Evolutionary conservation across 2,329 filamentous ascomycete species (phyloP).

Genomic region (Mycosphaerella arachidis): DNA sequence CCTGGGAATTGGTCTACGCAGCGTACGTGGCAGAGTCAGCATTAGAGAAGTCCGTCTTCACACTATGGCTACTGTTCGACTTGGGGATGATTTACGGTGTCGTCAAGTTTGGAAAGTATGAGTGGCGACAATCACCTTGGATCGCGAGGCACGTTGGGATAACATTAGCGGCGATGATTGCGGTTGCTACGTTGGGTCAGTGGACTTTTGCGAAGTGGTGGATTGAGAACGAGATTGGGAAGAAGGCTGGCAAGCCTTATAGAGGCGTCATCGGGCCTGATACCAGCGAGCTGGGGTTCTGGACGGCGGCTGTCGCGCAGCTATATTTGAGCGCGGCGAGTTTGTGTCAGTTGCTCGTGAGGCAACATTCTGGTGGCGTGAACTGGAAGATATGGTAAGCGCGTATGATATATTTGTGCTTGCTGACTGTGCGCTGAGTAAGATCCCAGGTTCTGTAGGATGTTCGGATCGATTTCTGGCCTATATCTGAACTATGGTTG

Average conservation of each 20-base stretch:
- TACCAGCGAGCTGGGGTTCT: not conserved
- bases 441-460: not conserved
- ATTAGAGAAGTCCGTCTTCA: not conserved
- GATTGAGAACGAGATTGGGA: not conserved
- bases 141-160: not conserved
- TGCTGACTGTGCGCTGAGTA: not conserved
- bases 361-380: constrained; percentile 1
- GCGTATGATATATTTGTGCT: not conserved
- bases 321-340: not conserved
- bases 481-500: not conserved
- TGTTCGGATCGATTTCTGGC: not conserved
- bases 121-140: not conserved
- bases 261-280: not conserved
- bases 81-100: not conserved
- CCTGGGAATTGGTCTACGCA: constrained; percentile 2
- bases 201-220: constrained; percentile 1
- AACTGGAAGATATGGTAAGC: constrained; percentile 1
- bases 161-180: not conserved
- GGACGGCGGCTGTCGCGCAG: constrained; percentile 1
- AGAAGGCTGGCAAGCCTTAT: not conserved
- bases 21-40: not conserved
- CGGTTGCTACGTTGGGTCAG: not conserved
- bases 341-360: not conserved
- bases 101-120: not conserved
- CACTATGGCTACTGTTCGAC: constrained; percentile 1